Conservation (phyloP, 2,329 filamentous ascomycete genomes). For the Fusarium sp. region DNA sequence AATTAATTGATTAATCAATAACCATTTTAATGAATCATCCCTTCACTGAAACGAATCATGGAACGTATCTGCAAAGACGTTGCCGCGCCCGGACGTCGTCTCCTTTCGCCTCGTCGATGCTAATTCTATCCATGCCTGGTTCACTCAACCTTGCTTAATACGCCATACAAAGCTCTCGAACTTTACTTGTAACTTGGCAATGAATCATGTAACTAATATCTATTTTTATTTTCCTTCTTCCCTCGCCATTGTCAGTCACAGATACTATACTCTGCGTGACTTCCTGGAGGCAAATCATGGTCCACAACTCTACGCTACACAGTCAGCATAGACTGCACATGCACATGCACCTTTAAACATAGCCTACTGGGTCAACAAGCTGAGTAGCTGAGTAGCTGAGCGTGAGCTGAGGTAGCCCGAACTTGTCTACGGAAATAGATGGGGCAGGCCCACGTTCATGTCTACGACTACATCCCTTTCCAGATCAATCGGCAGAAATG, state of each 20-base stretch:
- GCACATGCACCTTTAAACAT: constrained; percentile 5
- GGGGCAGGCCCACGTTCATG: constrained; percentile 7
- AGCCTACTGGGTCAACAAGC: background rate
- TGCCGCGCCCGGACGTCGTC: constrained; percentile 10
- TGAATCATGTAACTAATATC: constrained; percentile 10
- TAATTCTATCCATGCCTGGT: constrained; percentile 11
- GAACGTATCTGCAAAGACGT: constrained; percentile 8
- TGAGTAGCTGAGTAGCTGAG: background rate
- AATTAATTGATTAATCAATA: constrained; percentile 1
- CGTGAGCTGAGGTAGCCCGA: constrained; percentile 9
- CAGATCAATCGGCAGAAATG: background rate
- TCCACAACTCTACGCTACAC: background rate
- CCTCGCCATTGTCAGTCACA: constrained; percentile 1
- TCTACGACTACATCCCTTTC: background rate
- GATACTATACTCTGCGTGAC: background rate
- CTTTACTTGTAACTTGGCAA: constrained; percentile 8
- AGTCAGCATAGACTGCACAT: background rate
- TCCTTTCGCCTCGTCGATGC: constrained; percentile 22
- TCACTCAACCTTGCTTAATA: constrained; percentile 11
- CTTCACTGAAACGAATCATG: constrained; percentile 1
- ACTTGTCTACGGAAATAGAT: constrained; percentile 1
- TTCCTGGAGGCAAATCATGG: constrained; percentile 14
- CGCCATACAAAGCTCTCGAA: constrained; percentile 11
- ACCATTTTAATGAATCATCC: too few species aligned
- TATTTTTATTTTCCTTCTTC: constrained; percentile 2